These are phyloP conservation scores for Stromatinia cepivora DNA, from an alignment of 2,329 filamentous ascomycete genomes.

Conservation along the genomic window DNA sequence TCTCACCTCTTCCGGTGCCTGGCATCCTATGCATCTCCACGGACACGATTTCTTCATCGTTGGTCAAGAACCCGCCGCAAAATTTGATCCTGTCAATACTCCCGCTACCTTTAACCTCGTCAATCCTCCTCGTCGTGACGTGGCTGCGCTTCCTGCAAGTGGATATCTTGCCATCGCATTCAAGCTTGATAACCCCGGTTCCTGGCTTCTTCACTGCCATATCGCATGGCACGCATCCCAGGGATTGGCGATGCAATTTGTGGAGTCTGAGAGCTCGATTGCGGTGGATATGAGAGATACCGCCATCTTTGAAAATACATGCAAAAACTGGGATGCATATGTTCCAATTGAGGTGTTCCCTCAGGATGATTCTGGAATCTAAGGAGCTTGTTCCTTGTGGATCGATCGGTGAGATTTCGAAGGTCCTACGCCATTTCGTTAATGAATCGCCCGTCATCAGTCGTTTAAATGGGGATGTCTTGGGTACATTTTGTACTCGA, in stretches of 20 bases:
- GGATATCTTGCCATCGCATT: slow-evolving; percentile 40
- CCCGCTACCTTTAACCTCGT: slow-evolving; percentile 33
- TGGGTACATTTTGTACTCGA: background rate
- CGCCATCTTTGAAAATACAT: slow-evolving; percentile 29
- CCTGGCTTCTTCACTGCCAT: slow-evolving; percentile 43
- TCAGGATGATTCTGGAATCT: slow-evolving; percentile 39
- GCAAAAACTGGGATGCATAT: slow-evolving; percentile 33
- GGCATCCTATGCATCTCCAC: slow-evolving; percentile 49
- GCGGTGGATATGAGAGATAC: slow-evolving; percentile 28
- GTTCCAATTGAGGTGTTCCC: slow-evolving; percentile 23
- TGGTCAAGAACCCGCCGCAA: slow-evolving; percentile 47
- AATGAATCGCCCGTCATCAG: background rate
- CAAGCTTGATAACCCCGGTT: slow-evolving; percentile 40
- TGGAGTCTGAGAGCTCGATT: slow-evolving; percentile 43
- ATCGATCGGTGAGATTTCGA: background rate
- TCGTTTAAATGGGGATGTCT: background rate
- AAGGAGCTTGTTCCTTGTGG: background rate
- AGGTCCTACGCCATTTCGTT: background rate
- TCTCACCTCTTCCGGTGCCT: slow-evolving; percentile 29
- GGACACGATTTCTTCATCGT: slow-evolving; percentile 53
- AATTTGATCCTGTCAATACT: slow-evolving; percentile 35
- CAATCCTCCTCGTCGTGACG: slow-evolving; percentile 56
- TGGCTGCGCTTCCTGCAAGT: slow-evolving; percentile 47
- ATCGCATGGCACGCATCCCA: slow-evolving; percentile 55
- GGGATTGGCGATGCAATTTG: slow-evolving; percentile 54